Evolutionary conservation across 2,329 filamentous ascomycete species (phyloP), one percentile per base, ranked within the genome.

Genomic region (Colletotrichum graminicola): DNA sequence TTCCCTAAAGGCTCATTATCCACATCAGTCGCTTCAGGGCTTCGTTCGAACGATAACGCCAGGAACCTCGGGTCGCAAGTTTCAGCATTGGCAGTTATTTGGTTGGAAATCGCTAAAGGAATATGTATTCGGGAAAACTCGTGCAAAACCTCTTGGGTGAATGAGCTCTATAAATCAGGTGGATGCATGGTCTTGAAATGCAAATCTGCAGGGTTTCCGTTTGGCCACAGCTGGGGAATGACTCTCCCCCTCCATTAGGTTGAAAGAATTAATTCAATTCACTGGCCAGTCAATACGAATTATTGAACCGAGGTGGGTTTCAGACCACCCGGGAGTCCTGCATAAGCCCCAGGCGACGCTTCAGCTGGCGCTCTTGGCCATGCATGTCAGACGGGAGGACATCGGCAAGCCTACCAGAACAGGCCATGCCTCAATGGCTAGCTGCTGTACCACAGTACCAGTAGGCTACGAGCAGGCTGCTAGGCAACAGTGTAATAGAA

Each of bases 361-460:
- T 49, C n/a, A 49, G 45, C 45, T 49, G n/a, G 45, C n/a, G n/a
- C 45, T 49, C 45, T 49, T 49, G 45, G 45, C 45, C n/a, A 26
- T 49, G n/a, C 45, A 49, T 49, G 45, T 49, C 45, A 49, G 45
- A 49, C 14, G 23, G 18, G 21, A 45, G 43, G 11, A 23, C 47
- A 26, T 5, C 11, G 47, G n/a, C 47, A 11, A 16, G 47, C n/a
- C 47, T 51, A 26, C 11, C n/a, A 26, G 23, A 26, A 49, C n/a
- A 49, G 39, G 11, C n/a, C 45, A 41, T 16, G 12, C 2, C 39
- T 18, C 39, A 11, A 36, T 10, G 18, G 21, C 18, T 45, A n/a
- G 43, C 5, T 16, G n/a, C n/a, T n/a, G n/a, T n/a, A n/a, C n/a
- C n/a, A n/a, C n/a, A n/a, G n/a, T n/a, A 43, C 41, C 12, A 43